phyloP scores from a whole-genome alignment of 768 basidiomycete species.

The Leccinum variicolor region DNA sequence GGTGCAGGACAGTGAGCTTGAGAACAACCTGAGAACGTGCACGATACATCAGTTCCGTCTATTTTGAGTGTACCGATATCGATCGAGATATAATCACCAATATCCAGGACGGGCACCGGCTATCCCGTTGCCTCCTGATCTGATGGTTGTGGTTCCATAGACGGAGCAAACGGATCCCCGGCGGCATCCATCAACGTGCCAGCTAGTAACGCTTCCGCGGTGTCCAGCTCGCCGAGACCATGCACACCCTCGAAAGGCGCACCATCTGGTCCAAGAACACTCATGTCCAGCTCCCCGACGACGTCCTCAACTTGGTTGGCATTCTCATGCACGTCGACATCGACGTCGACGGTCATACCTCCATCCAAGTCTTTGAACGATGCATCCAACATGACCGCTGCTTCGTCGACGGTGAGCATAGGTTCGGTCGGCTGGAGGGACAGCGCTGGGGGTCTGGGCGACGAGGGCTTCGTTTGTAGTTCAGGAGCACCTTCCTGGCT shows the following conservation, averaged over 20 bases:
- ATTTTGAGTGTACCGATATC: not conserved
- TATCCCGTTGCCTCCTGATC: conserved; percentile 13
- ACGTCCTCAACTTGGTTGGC: conserved; percentile 23
- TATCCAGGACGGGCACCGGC: not conserved
- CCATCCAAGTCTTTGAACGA: conserved; percentile 55
- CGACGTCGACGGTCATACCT: conserved; percentile 41
- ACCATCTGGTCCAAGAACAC: conserved; percentile 63
- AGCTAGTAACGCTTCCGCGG: conserved; percentile 52
- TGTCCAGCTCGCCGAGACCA: conserved; percentile 56
- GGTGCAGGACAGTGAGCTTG: not conserved
- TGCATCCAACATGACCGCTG: conserved; percentile 46
- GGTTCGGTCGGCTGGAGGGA: conserved; percentile 50
- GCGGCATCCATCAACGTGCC: conserved; percentile 57
- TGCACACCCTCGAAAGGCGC: conserved; percentile 50
- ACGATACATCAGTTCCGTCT: conserved; percentile 3
- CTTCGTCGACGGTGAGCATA: conserved; percentile 36
- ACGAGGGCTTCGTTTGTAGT: conserved; percentile 56
- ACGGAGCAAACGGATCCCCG: conserved; percentile 54
- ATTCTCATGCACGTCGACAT: conserved; percentile 33
- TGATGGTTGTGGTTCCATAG: conserved; percentile 21
- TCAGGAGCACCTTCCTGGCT: conserved; percentile 44
- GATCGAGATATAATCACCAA: conserved; percentile 7
- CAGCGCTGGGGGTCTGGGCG: conserved; percentile 64
- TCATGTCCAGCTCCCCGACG: conserved; percentile 58
- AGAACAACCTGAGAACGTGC: not conserved